Base-by-base conservation (phyloP, 2,329 filamentous ascomycete genomes). In the Ceratocystis destructans region DNA sequence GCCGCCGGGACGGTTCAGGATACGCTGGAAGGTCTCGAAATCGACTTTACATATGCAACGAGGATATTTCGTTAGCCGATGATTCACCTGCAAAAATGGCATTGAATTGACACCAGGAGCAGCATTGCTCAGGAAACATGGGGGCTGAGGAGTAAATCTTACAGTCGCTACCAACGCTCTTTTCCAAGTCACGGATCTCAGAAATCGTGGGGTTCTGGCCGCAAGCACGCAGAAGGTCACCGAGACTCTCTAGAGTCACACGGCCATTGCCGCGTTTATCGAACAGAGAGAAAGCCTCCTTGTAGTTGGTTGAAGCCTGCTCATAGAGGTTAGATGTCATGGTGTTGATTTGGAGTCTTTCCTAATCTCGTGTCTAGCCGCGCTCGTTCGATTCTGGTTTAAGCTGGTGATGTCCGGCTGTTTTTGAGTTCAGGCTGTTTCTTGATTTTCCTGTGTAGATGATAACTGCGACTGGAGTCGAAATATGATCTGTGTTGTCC, bases 211-310 rank as follows among this genome's bases (percentile, higher is more conserved):
- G 94, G 79, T 99, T 99, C 81, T 99, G 94, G 61, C 94, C 94
- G 76, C 94, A 99, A 66, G 94, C 94, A 75, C 94, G 89, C 71
- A 99, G 86, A 69, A 99, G 84, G 76, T 99, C 94, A 72, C 94
- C 94, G 67, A 99, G 85, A 70, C 87, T 88, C 71, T 93, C 88
- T 76, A 92, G 82, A 50, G 88, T 79, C 72, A 97, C 94, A 72
- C 92, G 92, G 75, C 93, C 92, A 75, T 90, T 96, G 75, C 94
- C 94, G 77, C 94, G 93, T 87, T 96, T 97, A 83, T 99, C 94
- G 82, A 97, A 99, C 76, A 99, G 89, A 73, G 92, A 92, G 79
- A 99, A 99, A 72, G 94, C 94, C 87, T 99, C 94, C 83, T 97
- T 97, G 90, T 97, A 99, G 87, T 99, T 97, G 80, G 93, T 97